Evolutionary conservation across 129 eudicot species (phyloP), one percentile per base, ranked within the genome.

Genomic region (Flaveria robusta): DNA sequence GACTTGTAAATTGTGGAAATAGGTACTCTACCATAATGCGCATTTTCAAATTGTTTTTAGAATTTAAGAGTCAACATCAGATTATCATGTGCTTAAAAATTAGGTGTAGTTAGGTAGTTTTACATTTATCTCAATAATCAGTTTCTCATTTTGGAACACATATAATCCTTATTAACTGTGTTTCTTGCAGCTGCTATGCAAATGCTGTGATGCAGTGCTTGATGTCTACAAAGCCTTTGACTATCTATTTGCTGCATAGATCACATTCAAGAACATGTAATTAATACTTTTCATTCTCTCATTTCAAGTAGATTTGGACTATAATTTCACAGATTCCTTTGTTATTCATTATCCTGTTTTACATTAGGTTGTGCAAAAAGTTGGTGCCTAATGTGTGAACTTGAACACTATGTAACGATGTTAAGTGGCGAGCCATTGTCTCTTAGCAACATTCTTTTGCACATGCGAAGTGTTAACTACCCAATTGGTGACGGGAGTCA

Each of bases 301-400:
- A 24, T 70, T 49, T 41, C 12, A 37, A 50, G 23, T 11, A 16
- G 20, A 20, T 39, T 19, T 23, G 71, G 74, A 67, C 19, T 68
- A 41, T 51, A 39, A 23, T 20, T 41, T 65, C 37, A 77, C 55
- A 37, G 22, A 13, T 70, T 7, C n/a, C 12, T 79, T 47, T 52
- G 13, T 16, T 6, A 23, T 71, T 72, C 12, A 34, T 41, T 65
- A 20, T 65, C 39, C 54, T 73, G 39, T 77, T 55, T 49, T 26
- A 66, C 49, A 15, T 11, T 81, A 90, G 98, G 97, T 71, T 79
- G 87, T 62, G 75, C 68, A 52, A 90, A 85, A 82, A 81, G 84
- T 76, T 93, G 98, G 98, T 93, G 98, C 80, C 84, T 93, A 54
- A 87, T 87, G 92, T 93, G 98, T 91, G 98, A 90, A 70, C 93